A percentile compares a stretch with the other conserved stretches of the same genome.
Conservation (phyloP, 345 rosid species). For the Hibiscus mutabilis region DNA sequence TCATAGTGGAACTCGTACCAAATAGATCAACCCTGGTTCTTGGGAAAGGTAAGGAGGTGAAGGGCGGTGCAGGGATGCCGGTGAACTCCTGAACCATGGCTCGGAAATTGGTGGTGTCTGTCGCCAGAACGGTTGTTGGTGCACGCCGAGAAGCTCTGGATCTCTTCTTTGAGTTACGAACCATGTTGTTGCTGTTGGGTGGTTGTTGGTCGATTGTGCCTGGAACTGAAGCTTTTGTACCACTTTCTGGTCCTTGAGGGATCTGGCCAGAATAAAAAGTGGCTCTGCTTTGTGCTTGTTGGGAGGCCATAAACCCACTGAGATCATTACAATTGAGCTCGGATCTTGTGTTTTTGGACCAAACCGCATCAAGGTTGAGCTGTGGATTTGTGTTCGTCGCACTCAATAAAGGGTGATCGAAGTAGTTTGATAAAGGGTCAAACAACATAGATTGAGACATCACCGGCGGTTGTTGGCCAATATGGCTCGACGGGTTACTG, state of each 20-base stretch:
- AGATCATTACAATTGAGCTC: conserved; percentile 45
- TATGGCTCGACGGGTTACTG: conserved; percentile 19
- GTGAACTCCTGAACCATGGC: conserved; percentile 99
- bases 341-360: conserved; percentile 48
- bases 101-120: conserved; percentile 88
- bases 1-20: conserved; percentile 19
- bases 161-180: conserved; percentile 76
- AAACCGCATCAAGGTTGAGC: conserved; percentile 46
- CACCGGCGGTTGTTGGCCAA: conserved; percentile 22
- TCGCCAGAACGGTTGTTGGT: conserved; percentile 84
- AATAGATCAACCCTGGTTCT: conserved; percentile 65
- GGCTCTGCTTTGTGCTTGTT: conserved; percentile 15
- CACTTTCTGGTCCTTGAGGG: conserved; percentile 13
- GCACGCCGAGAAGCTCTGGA: conserved; percentile 90
- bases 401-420: conserved; percentile 46
- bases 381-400: conserved; percentile 28
- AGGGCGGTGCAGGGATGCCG: conserved; percentile 90
- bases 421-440: conserved; percentile 48
- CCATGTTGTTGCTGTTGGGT: conserved; percentile 18
- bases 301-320: conserved; percentile 25
- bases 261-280: conserved; percentile 13
- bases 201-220: conserved; percentile 19
- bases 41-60: conserved; percentile 49
- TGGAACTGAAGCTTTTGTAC: background rate
- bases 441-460: conserved; percentile 23